Conservation (phyloP, 2,329 filamentous ascomycete species). For the Talaromyces verruculosus region DNA sequence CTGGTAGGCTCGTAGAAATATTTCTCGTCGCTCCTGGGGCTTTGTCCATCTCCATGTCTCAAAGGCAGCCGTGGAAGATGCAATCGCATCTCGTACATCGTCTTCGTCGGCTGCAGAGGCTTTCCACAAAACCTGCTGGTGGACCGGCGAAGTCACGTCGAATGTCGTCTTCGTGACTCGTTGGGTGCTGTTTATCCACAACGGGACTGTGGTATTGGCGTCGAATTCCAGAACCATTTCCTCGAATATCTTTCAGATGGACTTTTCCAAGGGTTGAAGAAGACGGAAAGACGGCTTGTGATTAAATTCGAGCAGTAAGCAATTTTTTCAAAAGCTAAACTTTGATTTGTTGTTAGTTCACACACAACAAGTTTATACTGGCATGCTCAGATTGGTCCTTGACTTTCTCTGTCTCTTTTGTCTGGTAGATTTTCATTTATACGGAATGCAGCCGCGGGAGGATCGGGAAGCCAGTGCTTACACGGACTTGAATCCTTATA, state of each 20-base stretch:
- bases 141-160: slow-evolving; percentile 23
- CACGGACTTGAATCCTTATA: too few species aligned
- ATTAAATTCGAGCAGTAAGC: background rate
- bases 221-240: background rate
- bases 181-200: background rate
- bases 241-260: background rate
- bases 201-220: background rate
- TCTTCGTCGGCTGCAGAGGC: slow-evolving; percentile 6
- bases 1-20: background rate
- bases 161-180: slow-evolving; percentile 31
- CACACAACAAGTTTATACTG: background rate
- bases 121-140: background rate
- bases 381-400: background rate
- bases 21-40: background rate
- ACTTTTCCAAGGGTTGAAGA: background rate
- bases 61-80: background rate
- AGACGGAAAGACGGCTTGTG: background rate
- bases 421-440: too few species aligned
- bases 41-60: slow-evolving; percentile 1
- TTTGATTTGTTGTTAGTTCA: background rate
- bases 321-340: background rate
- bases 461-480: background rate
- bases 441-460: background rate
- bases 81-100: slow-evolving; percentile 3
- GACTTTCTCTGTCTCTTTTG: background rate